Conservation (phyloP, 768 basidiomycete genomes). For the Suillus paluster region DNA sequence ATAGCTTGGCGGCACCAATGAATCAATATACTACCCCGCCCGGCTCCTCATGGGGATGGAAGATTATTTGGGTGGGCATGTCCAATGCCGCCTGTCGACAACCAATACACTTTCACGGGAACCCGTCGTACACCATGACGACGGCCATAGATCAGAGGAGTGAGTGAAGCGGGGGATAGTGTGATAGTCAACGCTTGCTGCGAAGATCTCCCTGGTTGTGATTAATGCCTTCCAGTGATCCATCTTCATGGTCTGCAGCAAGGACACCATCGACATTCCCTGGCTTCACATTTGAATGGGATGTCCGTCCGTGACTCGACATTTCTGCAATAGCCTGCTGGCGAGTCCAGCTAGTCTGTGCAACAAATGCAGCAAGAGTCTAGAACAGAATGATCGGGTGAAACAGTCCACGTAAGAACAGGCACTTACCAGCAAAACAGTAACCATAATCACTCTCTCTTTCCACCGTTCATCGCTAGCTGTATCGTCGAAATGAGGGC, state of each 20-base stretch:
- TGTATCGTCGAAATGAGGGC: constrained; percentile 52
- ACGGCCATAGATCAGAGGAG: background rate
- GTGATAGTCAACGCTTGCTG: background rate
- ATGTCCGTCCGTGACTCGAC: background rate
- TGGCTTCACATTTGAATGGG: background rate
- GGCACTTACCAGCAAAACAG: constrained; percentile 51
- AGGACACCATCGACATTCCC: background rate
- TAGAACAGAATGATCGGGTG: constrained; percentile 11
- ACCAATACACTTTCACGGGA: background rate
- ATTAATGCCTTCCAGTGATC: background rate
- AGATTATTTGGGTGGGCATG: background rate
- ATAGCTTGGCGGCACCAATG: background rate
- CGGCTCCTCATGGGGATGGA: no score
- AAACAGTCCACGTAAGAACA: constrained; percentile 1
- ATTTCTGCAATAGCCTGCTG: constrained; percentile 31
- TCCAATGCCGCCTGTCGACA: background rate
- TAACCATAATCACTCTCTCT: constrained; percentile 62
- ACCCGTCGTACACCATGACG: background rate
- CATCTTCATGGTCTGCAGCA: background rate
- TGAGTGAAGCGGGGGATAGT: background rate
- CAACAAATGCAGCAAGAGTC: constrained; percentile 39
- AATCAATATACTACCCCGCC: background rate
- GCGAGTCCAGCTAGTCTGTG: constrained; percentile 36
- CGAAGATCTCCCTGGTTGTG: background rate
- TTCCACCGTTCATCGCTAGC: constrained; percentile 66